Evolutionary conservation across 495 filamentous ascomycete genomes (phyloP), one percentile per base, ranked within the genome.

Genomic region (Hyaloscypha finlandica): DNA sequence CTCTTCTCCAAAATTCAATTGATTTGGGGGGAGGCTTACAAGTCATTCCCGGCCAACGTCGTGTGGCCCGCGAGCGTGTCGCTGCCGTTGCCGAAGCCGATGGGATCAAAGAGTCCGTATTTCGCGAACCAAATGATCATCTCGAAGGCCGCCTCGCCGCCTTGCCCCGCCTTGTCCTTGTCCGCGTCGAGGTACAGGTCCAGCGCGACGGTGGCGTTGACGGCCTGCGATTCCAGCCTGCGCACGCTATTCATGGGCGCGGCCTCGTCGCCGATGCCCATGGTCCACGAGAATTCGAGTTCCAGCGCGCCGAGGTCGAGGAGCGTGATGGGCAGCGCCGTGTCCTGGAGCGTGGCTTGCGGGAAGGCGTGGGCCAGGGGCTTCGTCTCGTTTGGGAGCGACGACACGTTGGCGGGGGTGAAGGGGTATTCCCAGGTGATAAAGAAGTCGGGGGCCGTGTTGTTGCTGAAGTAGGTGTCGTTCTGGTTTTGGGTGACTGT

Each of bases 121-220:
- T 64, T 60, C 8, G 71, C 78, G 69, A 83, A 80, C 75, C 76
- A 82, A 31, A 82, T 69, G 76, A 82, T 81, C 71, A 83, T 75
- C 68, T 83, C 81, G 75, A 73, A 79, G 1, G 71, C 63, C 20
- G 80, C 75, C 2, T 62, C n/a, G 4, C 66, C 67, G 56, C 71
- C 75, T 71, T 77, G 73, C 39, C 60, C 29, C 0, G 80, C 68
- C 0, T 62, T 74, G 0, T 42, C 59, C 31, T 68, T 63, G 54
- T 79, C 75, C 29, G 61, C 62, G 60, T 81, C 80, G 33, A 82
- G 73, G 70, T 78, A 82, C 75, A 82, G 79, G 76, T 82, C 80
- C 25, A 82, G 67, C 35, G 77, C 78, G n/a, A 82, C 80, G 72
- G 79, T 81, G 63, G 75, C 66, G 51, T 80, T 75, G 22, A 79